Evolutionary conservation across 352 stramenopile species (phyloP).

Genomic region (Phytopythium chamaehyphon): DNA sequence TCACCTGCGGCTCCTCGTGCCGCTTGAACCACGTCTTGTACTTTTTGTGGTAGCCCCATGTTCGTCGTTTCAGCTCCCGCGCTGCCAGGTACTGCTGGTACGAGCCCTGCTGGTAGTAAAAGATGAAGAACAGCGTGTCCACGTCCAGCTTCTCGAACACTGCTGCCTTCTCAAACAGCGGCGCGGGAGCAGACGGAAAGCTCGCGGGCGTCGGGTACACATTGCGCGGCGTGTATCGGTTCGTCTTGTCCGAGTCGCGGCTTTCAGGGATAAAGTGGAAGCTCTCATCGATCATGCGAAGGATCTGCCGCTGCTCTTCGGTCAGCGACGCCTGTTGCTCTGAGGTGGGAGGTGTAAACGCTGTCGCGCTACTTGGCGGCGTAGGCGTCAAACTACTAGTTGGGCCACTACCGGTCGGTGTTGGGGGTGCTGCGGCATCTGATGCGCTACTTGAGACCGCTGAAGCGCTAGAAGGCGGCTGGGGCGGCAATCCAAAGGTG

Average conservation of each 20-base stretch:
- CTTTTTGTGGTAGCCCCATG: slow-evolving; percentile 99
- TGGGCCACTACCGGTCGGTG: slow-evolving; percentile 8
- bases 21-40: slow-evolving; percentile 99
- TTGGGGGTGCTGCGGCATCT: neutral
- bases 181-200: slow-evolving; percentile 87
- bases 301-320: slow-evolving; percentile 75
- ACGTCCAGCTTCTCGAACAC: slow-evolving; percentile 98
- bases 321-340: slow-evolving; percentile 54
- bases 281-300: slow-evolving; percentile 82
- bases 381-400: slow-evolving; percentile 6
- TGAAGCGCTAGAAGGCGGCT: slow-evolving; percentile 19
- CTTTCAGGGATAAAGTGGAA: slow-evolving; percentile 91
- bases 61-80: slow-evolving; percentile 97
- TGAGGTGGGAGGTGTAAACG: slow-evolving; percentile 9
- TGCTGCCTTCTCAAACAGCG: slow-evolving; percentile 91
- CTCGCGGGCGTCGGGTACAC: slow-evolving; percentile 90
- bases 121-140: slow-evolving; percentile 99
- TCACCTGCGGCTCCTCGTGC: slow-evolving; percentile 94
- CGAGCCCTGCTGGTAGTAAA: slow-evolving; percentile 99
- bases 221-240: slow-evolving; percentile 94
- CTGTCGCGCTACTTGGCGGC: neutral
- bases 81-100: slow-evolving; percentile 99
- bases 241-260: slow-evolving; percentile 88
- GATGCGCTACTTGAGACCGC: slow-evolving; percentile 3
- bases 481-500: slow-evolving; percentile 23